phyloP scores from a whole-genome alignment of 2,329 filamentous ascomycete species.

The Aplosporella prunicola region DNA sequence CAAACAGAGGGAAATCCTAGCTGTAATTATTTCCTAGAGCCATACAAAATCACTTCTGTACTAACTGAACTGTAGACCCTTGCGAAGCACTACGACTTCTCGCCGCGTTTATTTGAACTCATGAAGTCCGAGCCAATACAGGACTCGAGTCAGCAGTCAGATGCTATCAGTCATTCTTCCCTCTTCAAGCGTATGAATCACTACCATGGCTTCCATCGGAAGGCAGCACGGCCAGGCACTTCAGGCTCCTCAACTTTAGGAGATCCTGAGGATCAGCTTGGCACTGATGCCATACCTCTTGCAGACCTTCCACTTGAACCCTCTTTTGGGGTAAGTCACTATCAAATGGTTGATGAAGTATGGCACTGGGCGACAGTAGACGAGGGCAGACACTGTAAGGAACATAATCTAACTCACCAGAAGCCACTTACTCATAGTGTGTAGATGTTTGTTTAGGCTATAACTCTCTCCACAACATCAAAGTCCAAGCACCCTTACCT shows the following conservation, averaged over 20 bases:
- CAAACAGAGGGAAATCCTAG: conserved; percentile 47
- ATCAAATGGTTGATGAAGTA: conserved; percentile 57
- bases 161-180: conserved; percentile 12
- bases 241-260: not conserved
- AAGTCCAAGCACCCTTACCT: conserved; percentile 15
- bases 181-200: conserved; percentile 1
- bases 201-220: not conserved
- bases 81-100: conserved; percentile 57
- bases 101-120: conserved; percentile 53
- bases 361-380: conserved; percentile 69
- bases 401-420: no score
- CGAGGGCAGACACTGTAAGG: conserved; percentile 54
- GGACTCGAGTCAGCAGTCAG: conserved; percentile 12
- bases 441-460: conserved; percentile 66
- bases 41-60: not conserved
- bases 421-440: no score
- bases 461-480: conserved; percentile 49
- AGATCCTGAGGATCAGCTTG: not conserved
- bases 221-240: not conserved
- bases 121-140: conserved; percentile 49
- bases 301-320: not conserved
- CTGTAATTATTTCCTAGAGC: conserved; percentile 20
- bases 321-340: conserved; percentile 35
- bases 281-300: not conserved
- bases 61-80: conserved; percentile 36